phyloP scores from a whole-genome alignment of 1,284 basidiomycete species.

The Cystobasidiaceae sp. region DNA sequence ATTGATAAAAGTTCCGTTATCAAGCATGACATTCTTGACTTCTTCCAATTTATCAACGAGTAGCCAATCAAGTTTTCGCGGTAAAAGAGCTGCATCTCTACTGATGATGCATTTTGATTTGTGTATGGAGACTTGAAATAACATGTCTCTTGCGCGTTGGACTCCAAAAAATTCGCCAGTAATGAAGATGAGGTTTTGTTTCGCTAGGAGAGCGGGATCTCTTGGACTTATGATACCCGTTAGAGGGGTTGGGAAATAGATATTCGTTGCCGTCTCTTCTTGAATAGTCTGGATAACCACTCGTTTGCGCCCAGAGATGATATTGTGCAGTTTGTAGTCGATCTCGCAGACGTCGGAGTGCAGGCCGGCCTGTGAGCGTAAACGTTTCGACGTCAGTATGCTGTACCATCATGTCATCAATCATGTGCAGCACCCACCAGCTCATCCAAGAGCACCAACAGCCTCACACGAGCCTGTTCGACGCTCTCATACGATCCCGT shows the following conservation, averaged over 20 bases:
- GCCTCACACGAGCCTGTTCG: conserved; percentile 79
- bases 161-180: conserved; percentile 97
- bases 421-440: conserved; percentile 55
- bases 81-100: conserved; percentile 85
- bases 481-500: conserved; percentile 80
- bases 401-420: conserved; percentile 26
- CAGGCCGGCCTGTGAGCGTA: conserved; percentile 63
- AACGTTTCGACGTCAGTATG: neutral
- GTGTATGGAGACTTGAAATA: conserved; percentile 75
- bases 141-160: conserved; percentile 89
- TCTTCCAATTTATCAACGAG: conserved; percentile 87
- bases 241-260: conserved; percentile 86
- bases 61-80: conserved; percentile 97
- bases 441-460: conserved; percentile 92
- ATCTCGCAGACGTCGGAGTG: conserved; percentile 88
- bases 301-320: conserved; percentile 86
- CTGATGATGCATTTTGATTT: conserved; percentile 92
- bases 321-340: conserved; percentile 88
- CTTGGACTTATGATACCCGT: conserved; percentile 62
- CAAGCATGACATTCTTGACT: conserved; percentile 83
- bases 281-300: conserved; percentile 83
- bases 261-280: conserved; percentile 94
- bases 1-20: conserved; percentile 93
- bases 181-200: conserved; percentile 83
- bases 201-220: conserved; percentile 43